phyloP scores from a whole-genome alignment of 208 protist species.

The Lotmaria passim region DNA sequence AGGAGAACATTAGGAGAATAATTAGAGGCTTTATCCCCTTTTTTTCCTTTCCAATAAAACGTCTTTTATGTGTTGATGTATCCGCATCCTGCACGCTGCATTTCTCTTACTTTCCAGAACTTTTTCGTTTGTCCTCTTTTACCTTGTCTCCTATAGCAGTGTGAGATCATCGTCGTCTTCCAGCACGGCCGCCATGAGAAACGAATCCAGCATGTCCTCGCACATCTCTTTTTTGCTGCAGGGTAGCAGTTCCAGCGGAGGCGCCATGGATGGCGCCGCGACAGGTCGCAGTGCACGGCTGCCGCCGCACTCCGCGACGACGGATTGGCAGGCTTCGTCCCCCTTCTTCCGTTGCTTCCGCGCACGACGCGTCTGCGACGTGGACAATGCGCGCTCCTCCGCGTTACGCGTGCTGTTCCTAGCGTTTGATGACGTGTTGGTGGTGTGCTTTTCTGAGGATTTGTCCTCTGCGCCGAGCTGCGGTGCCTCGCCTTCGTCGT shows the following conservation, averaged over 20 bases:
- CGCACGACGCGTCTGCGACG: constrained; percentile 4
- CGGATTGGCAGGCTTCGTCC: constrained; percentile 19
- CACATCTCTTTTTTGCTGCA: constrained; percentile 59
- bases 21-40: background rate
- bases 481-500: no score
- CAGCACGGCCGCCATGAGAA: constrained; percentile 53
- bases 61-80: no score
- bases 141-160: constrained; percentile 12
- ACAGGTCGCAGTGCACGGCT: constrained; percentile 54
- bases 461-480: no score
- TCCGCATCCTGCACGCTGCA: no score
- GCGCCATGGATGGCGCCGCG: constrained; percentile 42
- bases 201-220: constrained; percentile 58
- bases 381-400: background rate
- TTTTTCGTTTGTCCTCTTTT: no score
- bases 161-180: constrained; percentile 48
- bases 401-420: background rate
- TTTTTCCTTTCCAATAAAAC: constrained; percentile 2
- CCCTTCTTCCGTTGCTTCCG: constrained; percentile 39
- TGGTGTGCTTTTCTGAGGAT: no score
- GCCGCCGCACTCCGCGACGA: constrained; percentile 46
- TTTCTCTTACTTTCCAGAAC: background rate
- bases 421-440: no score
- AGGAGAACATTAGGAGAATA: no score
- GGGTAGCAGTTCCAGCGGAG: constrained; percentile 57